Conservation (phyloP, 148 eudicot genomes). For the Cornus kousa region DNA sequence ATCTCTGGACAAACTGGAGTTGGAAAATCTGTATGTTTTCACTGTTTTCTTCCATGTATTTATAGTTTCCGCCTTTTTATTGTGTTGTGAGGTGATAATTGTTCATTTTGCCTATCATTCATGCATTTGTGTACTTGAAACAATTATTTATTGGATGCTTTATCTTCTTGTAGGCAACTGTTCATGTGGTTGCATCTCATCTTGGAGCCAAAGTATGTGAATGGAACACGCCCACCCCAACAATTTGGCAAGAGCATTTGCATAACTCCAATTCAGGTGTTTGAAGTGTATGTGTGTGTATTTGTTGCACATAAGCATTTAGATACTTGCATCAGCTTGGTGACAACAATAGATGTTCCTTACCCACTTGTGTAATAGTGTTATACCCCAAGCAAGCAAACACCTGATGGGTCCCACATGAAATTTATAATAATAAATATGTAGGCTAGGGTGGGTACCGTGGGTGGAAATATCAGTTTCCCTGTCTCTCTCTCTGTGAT, state of each 20-base stretch:
- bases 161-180: conserved; percentile 57
- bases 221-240: conserved; percentile 97
- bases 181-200: conserved; percentile 71
- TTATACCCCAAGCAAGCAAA: not conserved
- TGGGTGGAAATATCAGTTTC: not conserved
- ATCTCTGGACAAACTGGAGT: conserved; percentile 88
- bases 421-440: not conserved
- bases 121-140: not conserved
- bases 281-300: not conserved
- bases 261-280: conserved; percentile 72
- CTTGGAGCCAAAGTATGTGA: conserved; percentile 69
- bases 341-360: not conserved
- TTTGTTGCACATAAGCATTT: not conserved
- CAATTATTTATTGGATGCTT: conserved; percentile 3
- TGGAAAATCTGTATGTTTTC: conserved; percentile 88
- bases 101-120: not conserved
- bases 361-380: not conserved
- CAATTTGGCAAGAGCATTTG: conserved; percentile 90
- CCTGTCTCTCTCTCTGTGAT: not conserved
- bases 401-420: not conserved
- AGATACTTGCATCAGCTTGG: not conserved
- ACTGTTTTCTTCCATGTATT: not conserved
- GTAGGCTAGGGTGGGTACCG: not conserved
- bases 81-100: not conserved
- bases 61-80: not conserved